A percentile compares a stretch with the other conserved stretches of the same genome.
phyloP scores from a whole-genome alignment of 352 stramenopile species.

The Phytophthora macrochlamydospora region DNA sequence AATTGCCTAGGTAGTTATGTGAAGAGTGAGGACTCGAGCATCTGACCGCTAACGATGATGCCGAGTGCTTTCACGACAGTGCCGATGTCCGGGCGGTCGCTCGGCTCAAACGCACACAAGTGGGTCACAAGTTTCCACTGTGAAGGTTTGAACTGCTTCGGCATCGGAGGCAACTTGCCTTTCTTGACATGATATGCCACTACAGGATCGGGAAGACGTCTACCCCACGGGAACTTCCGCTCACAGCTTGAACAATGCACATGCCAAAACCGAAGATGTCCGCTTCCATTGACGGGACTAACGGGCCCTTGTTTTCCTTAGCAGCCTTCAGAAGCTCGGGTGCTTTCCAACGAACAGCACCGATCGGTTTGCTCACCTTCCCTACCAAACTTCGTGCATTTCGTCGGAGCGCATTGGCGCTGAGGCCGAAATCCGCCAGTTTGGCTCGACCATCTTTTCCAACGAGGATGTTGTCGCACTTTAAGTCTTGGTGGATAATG shows the following conservation, averaged over 20 bases:
- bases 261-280: slow-evolving; percentile 31
- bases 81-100: slow-evolving; percentile 1
- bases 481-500: slow-evolving; percentile 34
- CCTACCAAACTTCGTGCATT: neutral
- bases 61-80: slow-evolving; percentile 11
- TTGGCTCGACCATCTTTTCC: slow-evolving; percentile 29
- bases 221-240: slow-evolving; percentile 15
- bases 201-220: slow-evolving; percentile 6
- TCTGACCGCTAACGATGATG: slow-evolving; percentile 13
- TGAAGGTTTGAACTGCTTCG: slow-evolving; percentile 15
- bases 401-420: slow-evolving; percentile 2
- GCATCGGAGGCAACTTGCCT: slow-evolving; percentile 5
- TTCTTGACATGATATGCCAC: slow-evolving; percentile 8
- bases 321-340: slow-evolving; percentile 14
- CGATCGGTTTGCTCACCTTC: slow-evolving; percentile 9
- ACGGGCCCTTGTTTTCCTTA: neutral
- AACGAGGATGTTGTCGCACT: slow-evolving; percentile 45
- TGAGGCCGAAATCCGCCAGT: slow-evolving; percentile 36
- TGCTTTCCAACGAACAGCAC: slow-evolving; percentile 27
- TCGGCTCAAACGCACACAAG: slow-evolving; percentile 22
- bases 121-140: slow-evolving; percentile 23
- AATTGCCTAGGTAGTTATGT: neutral
- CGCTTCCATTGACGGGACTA: slow-evolving; percentile 9
- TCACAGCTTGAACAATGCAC: slow-evolving; percentile 28
- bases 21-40: neutral